phyloP scores from a whole-genome alignment of 257 asterid species.

The Primulina tabacum region DNA sequence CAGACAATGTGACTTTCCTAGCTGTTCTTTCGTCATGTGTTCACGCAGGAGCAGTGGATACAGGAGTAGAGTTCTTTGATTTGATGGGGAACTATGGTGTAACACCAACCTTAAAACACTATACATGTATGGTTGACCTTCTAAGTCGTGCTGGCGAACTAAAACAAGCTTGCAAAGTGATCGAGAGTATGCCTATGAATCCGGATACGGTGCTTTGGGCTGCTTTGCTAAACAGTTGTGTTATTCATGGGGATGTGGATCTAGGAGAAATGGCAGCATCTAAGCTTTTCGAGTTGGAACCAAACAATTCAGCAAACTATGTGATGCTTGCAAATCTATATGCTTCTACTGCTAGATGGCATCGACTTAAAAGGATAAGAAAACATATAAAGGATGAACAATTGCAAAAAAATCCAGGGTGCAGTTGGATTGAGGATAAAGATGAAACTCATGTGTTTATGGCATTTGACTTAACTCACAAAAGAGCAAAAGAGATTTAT shows the following conservation, averaged over 20 bases:
- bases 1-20: conserved; percentile 67
- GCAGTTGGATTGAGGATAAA: conserved; percentile 85
- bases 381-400: conserved; percentile 41
- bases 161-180: conserved; percentile 42
- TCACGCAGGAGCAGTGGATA: conserved; percentile 64
- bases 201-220: conserved; percentile 74
- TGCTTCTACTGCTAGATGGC: conserved; percentile 74
- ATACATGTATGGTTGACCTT: conserved; percentile 76
- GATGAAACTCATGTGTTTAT: conserved; percentile 58
- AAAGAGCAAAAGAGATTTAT: conserved; percentile 54
- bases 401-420: conserved; percentile 68
- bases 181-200: conserved; percentile 40
- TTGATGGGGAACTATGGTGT: conserved; percentile 55
- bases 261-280: conserved; percentile 38
- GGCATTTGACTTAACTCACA: conserved; percentile 67
- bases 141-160: conserved; percentile 69
- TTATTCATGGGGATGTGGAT: neutral
- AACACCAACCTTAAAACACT: conserved; percentile 60
- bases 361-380: conserved; percentile 51
- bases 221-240: neutral
- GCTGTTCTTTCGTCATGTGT: conserved; percentile 71
- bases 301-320: conserved; percentile 51
- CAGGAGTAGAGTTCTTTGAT: conserved; percentile 50
- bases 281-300: conserved; percentile 56
- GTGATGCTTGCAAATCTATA: conserved; percentile 75